Base-by-base conservation (phyloP, 2,329 filamentous ascomycete species). In the Pezicula rhizophila region DNA sequence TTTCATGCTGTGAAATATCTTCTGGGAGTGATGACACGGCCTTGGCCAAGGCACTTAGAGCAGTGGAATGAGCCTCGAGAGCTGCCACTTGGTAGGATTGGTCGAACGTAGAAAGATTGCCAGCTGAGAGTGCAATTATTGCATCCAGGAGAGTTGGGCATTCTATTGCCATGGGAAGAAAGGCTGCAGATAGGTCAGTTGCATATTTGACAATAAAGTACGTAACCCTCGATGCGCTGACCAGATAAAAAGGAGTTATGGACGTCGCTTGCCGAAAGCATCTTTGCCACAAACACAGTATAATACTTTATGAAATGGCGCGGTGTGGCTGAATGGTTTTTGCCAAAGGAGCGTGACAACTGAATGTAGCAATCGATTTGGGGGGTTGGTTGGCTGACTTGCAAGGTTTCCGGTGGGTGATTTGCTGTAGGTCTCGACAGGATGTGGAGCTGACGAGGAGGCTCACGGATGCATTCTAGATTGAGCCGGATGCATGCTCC, bases 191-290 rank as follows among this genome's bases (percentile, higher is more conserved):
- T 17, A n/a, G 34, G 23, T 45, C 18, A 8, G 20, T 31, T 12
- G 11, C 23, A 8, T 8, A n/a, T 34, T n/a, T 8, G 31, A n/a
- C 31, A 8, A 8, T 8, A 34, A 8, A 34, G 31, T 15, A 47
- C 18, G 18, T 42, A 5, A 10, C 25, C 8, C 31, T 34, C 31
- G 8, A 34, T 34, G n/a, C 8, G 8, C 8, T 17, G 20, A 48
- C 46, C 46, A 25, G 46, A 48, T 12, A 48, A 31, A 45, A 48
- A 48, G 18, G 20, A 31, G 46, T 48, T 48, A 28, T 48, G 43
- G 26, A 35, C 39, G 5, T 33, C n/a, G n/a, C 45, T 48, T 12
- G 46, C 45, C 10, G 46, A 31, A 11, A 48, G 12, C 26, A 48
- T 28, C 14, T n/a, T n/a, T 14, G 46, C 33, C 14, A 48, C 23